Evolutionary conservation across 2,329 filamentous ascomycete genomes (phyloP), one percentile per base, ranked within the genome.

Genomic region (Clonostachys sp.): DNA sequence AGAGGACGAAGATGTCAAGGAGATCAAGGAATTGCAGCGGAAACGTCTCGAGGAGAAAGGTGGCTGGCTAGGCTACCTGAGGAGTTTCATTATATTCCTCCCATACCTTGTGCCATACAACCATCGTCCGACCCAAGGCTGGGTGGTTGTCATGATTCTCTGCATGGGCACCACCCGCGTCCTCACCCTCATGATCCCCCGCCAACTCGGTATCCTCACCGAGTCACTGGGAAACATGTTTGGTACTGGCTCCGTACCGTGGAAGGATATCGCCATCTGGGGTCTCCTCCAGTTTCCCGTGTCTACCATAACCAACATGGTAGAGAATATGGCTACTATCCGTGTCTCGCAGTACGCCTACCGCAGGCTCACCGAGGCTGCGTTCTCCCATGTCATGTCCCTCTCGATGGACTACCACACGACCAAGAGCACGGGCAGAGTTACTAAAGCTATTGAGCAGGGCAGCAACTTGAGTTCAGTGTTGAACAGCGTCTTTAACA

Each of bases 321-420:
- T 56, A 2, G 35, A 49, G 14, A 39, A 41, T 42, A 45, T 55
- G 13, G 57, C 57, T 10, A 53, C 48, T 8, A 57, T 53, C 5
- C 54, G 57, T 18, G 52, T 60, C 34, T 53, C 53, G 20, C 55
- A 59, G 17, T 61, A 55, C 33, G 53, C 57, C 20, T 80, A 81
- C 52, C 68, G 73, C 42, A 70, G 73, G 35, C 72, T 87, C 43
- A 78, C 51, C 40, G n/a, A 3, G 70, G 47, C 78, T 5, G 76
- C 82, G 0, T 87, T 86, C 60, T 71, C 76, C 45, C 83, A 87
- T 53, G 73, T 87, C 43, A 83, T 88, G 76, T 72, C 68, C 35
- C 71, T 87, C 5, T 85, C 81, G 0, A 83, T 83, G 65, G 82
- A 87, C 53, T 87, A 86, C 49, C 84, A 88, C 60, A 79, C 79